Percentiles rank a stretch among this genome's conserved stretches.
Conservation (phyloP, 1,284 basidiomycete species). For the Retiboletus flavoniger region DNA sequence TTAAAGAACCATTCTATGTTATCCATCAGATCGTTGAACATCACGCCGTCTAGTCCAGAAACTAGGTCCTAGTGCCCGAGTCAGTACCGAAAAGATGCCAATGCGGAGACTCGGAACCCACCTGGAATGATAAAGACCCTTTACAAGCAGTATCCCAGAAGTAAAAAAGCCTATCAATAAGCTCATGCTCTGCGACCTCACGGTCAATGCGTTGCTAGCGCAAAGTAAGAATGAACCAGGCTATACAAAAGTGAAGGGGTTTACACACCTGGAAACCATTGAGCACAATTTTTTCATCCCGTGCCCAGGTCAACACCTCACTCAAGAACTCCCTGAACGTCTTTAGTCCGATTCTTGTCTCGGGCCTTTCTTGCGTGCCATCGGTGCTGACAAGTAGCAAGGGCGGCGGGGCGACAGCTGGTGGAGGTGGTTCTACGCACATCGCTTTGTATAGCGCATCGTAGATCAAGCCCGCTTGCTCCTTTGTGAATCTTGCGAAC, state of each 20-base stretch:
- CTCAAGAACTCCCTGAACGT: conserved; percentile 92
- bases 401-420: conserved; percentile 45
- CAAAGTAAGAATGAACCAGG: conserved; percentile 17
- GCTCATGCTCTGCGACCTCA: conserved; percentile 79
- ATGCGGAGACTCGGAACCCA: conserved; percentile 22
- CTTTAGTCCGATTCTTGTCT: conserved; percentile 82
- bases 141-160: conserved; percentile 84
- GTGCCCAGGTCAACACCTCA: conserved; percentile 94
- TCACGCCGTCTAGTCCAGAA: conserved; percentile 84
- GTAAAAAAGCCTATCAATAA: conserved; percentile 81
- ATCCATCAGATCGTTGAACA: conserved; percentile 97
- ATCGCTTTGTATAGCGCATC: conserved; percentile 90
- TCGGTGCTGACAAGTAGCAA: conserved; percentile 55
- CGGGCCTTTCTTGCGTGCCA: conserved; percentile 73
- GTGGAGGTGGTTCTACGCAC: conserved; percentile 71
- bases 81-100: conserved; percentile 4
- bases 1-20: conserved; percentile 99
- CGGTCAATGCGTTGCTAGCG: conserved; percentile 75
- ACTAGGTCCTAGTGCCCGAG: conserved; percentile 73
- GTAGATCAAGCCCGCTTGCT: conserved; percentile 87
- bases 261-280: conserved; percentile 83
- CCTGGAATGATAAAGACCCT: conserved; percentile 86
- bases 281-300: conserved; percentile 90
- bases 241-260: neutral
- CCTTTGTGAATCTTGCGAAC: conserved; percentile 82